Evolutionary conservation across 2,329 filamentous ascomycete genomes (phyloP).

Genomic region (Colletotrichum chrysophilum): DNA sequence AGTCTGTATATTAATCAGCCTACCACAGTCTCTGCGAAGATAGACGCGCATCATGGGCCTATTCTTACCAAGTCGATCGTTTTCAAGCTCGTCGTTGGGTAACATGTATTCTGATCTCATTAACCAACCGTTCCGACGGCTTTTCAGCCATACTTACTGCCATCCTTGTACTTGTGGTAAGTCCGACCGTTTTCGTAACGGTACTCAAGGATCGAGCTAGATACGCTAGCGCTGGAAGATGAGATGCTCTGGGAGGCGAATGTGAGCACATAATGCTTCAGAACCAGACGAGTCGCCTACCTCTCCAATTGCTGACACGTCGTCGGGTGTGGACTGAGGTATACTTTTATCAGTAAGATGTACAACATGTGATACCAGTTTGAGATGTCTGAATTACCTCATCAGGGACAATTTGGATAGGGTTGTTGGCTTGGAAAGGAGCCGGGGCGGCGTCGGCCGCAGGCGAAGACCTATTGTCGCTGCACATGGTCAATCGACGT

Average conservation of each 20-base stretch:
- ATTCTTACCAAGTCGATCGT: conserved; percentile 22
- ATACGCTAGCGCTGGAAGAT: conserved; percentile 25
- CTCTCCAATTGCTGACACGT: background rate
- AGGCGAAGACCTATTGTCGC: background rate
- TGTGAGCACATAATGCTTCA: background rate
- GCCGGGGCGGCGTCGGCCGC: background rate
- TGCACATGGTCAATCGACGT: background rate
- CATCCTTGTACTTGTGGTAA: conserved; percentile 6
- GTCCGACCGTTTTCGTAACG: background rate
- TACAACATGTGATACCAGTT: too few species aligned
- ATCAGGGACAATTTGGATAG: background rate
- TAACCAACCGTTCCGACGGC: background rate
- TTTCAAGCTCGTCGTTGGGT: conserved; percentile 10
- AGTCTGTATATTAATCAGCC: conserved; percentile 32
- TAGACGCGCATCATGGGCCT: too few species aligned
- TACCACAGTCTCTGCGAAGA: background rate
- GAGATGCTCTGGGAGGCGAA: background rate
- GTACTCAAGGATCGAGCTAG: conserved; percentile 31
- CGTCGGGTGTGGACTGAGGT: background rate
- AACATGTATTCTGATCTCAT: background rate
- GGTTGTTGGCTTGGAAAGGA: background rate
- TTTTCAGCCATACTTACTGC: background rate
- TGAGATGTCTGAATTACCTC: background rate
- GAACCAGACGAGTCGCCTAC: background rate
- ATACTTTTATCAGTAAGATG: background rate